Base-by-base conservation (phyloP, 139 green algal genomes). In the Trebouxia sp. region DNA sequence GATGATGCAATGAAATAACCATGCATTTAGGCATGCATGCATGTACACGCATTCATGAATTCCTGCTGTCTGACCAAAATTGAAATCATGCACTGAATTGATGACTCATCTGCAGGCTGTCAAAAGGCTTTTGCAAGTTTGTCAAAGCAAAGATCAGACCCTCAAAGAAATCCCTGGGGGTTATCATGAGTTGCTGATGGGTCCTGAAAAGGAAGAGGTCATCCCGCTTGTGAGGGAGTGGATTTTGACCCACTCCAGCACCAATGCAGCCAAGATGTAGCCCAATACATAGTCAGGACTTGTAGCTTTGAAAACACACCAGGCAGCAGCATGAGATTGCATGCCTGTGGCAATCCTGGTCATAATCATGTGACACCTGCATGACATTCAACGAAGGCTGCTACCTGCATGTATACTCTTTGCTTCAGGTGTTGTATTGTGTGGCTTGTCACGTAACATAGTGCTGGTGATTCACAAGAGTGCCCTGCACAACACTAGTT, bases 101-200 rank as follows among this genome's bases (percentile, higher is more conserved):
- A 10, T 69, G 55, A 22, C 7, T 72, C n/a, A 39, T 5, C 65
- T 77, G 55, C 80, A 85, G 81, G 81, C 81, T 24, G 81, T 85
- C 0, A 82, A 76, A 58, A 37, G 66, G 28, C 75, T 85, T 26
- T 37, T 85, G n/a, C 48, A 72, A 24, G 30, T 15, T 14, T 56
- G 32, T 20, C 22, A 32, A 6, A 82, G 75, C 65, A 51, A 35
- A 20, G 81, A 85, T 24, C 41, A 32, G 8, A 78, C 65, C 5
- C 65, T 85, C 9, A 75, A 80, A n/a, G 74, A 78, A 30, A 28
- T 85, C 12, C 43, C 50, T 26, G 75, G 80, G n/a, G 88, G 84
- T 3, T 91, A 82, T 66, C 88, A 92, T 62, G 88, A 92, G 83
- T 51, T 90, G 58, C 20, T 90, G 24, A 72, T 84, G 32, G 80